phyloP scores from a whole-genome alignment of 2,329 filamentous ascomycete genomes.

The Aspergillus sp. region DNA sequence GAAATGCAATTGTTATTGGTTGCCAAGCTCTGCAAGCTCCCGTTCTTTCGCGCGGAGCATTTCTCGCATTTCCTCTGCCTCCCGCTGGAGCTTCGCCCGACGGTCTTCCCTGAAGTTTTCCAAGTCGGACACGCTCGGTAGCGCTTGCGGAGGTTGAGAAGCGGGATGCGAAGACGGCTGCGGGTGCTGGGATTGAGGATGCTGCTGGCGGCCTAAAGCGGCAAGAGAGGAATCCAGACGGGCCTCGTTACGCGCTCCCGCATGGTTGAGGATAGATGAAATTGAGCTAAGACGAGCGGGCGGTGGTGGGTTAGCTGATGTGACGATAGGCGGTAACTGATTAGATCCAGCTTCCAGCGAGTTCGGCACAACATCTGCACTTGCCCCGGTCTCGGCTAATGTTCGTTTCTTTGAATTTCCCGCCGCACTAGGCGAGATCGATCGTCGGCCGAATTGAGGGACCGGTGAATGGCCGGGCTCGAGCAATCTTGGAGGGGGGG shows the following conservation, averaged over 20 bases:
- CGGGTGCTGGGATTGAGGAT: conserved; percentile 33
- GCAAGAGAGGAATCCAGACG: conserved; percentile 48
- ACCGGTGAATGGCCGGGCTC: conserved; percentile 36
- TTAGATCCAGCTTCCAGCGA: conserved; percentile 41
- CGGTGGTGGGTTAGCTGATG: conserved; percentile 38
- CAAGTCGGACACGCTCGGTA: conserved; percentile 47
- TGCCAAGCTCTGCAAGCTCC: conserved; percentile 64
- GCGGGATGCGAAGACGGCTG: conserved; percentile 29
- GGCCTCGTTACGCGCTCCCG: conserved; percentile 39
- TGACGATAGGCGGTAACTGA: conserved; percentile 46
- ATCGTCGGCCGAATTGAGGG: conserved; percentile 37
- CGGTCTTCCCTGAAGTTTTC: conserved; percentile 64
- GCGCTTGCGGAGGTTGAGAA: conserved; percentile 29
- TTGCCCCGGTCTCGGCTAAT: conserved; percentile 37
- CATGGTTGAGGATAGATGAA: conserved; percentile 73
- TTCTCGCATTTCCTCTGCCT: conserved; percentile 77
- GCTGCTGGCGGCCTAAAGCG: conserved; percentile 35
- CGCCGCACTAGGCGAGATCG: conserved; percentile 36
- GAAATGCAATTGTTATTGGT: conserved; percentile 22
- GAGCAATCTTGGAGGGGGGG: conserved; percentile 35
- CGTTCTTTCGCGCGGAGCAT: conserved; percentile 74
- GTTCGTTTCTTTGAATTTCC: conserved; percentile 42
- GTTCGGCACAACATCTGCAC: conserved; percentile 33
- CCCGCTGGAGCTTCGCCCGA: conserved; percentile 68
- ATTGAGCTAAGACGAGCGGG: conserved; percentile 73